Evolutionary conservation across 2,329 filamentous ascomycete species (phyloP).

Genomic region (Colletotrichum sidae): DNA sequence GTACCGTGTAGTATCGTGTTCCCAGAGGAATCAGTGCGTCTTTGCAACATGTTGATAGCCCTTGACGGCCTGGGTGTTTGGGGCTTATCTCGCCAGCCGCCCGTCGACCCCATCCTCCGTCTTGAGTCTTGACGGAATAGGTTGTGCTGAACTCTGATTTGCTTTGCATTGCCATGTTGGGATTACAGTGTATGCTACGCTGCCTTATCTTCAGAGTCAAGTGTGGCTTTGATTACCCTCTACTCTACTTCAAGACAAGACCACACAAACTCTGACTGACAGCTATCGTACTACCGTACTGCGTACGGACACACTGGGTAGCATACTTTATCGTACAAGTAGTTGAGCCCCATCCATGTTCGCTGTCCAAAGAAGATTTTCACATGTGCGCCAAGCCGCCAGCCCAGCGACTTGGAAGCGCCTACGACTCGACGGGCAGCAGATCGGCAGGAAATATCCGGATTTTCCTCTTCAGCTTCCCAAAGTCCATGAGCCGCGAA

Average conservation of each 20-base stretch:
- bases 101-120: too few relatives aligned
- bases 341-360: constrained; percentile 5
- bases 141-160: too few relatives aligned
- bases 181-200: too few relatives aligned
- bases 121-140: too few relatives aligned
- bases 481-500: background rate
- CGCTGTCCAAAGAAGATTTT: constrained; percentile 24
- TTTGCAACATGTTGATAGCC: constrained; percentile 19
- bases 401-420: constrained; percentile 22
- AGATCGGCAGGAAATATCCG: constrained; percentile 33
- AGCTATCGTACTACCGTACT: too few relatives aligned
- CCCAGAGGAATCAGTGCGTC: constrained; percentile 1
- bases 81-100: constrained; percentile 14
- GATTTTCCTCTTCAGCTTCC: constrained; percentile 17
- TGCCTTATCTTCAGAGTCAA: too few relatives aligned
- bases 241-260: too few relatives aligned
- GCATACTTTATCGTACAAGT: constrained; percentile 7
- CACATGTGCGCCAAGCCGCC: constrained; percentile 33
- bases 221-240: too few relatives aligned
- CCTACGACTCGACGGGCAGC: constrained; percentile 6
- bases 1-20: too few relatives aligned
- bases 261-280: too few relatives aligned
- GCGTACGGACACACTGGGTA: background rate
- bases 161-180: too few relatives aligned
- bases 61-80: background rate